Evolutionary conservation across 208 protist species (phyloP), one percentile per base, ranked within the genome.

Genomic region (Leishmania guyanensis): DNA sequence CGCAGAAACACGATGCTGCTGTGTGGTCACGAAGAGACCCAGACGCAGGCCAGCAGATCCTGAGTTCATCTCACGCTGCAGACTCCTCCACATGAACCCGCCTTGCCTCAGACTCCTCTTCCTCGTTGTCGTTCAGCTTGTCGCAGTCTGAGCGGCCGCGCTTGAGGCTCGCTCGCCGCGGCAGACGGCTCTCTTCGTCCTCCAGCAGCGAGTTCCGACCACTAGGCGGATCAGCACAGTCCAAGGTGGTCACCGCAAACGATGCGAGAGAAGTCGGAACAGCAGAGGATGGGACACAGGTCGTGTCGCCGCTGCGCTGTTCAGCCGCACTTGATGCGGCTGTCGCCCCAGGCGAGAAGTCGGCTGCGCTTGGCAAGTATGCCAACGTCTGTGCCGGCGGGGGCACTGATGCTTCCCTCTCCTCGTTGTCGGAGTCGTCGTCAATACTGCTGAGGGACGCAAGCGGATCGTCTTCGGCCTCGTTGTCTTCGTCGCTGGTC

Each of bases 171-270:
- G 48, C 10, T 51, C 80, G 80, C 75, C 54, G 51, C 69, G 80
- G 80, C 73, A 80, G 75, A 17, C 80, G 80, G 80, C 79, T 84
- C 58, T 84, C 80, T 54, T 84, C 80, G 36, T 84, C 80, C 75
- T 84, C 80, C 68, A 84, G 75, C 56, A 84, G 50, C 43, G 80
- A 84, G 39, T 64, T 58, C 0, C 80, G 50, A 29, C 80, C 80
- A 50, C 74, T 80, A 9, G 80, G 80, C 20, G 75, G 75, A 53
- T 83, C 80, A 51, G 75, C 43, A 39, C 70, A 79, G 51, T 83
- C 73, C 1, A 75, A 22, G 16, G 39, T 58, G 16, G 53, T 46
- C 53, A 75, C 39, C 3, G 73, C 46, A 0, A 60, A 66, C 22
- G 64, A 33, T 10, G 26, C 16, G 43, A 56, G 20, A 43, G n/a